Evolutionary conservation across 768 basidiomycete genomes (phyloP).

Genomic region (Trametes sanguinea): DNA sequence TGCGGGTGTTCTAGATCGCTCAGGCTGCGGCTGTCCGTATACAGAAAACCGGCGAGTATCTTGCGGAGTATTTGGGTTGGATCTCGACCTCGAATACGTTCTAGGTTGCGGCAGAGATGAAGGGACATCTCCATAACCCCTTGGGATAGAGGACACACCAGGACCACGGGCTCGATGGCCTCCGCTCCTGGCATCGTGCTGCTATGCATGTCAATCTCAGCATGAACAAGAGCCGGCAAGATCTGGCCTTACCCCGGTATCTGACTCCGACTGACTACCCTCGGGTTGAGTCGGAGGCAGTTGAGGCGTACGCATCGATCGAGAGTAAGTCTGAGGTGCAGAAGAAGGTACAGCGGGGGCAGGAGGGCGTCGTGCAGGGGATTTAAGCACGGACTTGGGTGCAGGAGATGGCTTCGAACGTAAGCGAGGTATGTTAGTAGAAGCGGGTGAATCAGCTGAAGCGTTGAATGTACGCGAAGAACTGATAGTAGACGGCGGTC

Average conservation of each 20-base stretch:
- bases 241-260: not conserved
- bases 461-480: not conserved
- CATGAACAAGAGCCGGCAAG: not conserved
- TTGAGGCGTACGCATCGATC: not conserved
- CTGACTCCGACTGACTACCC: not conserved
- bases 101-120: not conserved
- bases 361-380: not conserved
- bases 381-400: constrained; percentile 4
- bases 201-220: not conserved
- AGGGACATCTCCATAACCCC: not conserved
- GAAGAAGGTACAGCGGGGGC: not conserved
- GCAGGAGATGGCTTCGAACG: not conserved
- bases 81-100: not conserved
- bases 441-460: not conserved
- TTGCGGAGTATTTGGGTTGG: constrained; percentile 21
- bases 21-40: constrained; percentile 16
- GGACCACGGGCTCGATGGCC: not conserved
- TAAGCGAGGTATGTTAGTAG: constrained; percentile 9
- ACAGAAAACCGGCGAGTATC: not conserved
- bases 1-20: not conserved
- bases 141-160: not conserved
- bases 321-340: not conserved
- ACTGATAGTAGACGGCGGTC: not conserved
- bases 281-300: not conserved
- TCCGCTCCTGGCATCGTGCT: no score